Base-by-base conservation (phyloP, 176 grass and related monocot species). In the Carex pumila region DNA sequence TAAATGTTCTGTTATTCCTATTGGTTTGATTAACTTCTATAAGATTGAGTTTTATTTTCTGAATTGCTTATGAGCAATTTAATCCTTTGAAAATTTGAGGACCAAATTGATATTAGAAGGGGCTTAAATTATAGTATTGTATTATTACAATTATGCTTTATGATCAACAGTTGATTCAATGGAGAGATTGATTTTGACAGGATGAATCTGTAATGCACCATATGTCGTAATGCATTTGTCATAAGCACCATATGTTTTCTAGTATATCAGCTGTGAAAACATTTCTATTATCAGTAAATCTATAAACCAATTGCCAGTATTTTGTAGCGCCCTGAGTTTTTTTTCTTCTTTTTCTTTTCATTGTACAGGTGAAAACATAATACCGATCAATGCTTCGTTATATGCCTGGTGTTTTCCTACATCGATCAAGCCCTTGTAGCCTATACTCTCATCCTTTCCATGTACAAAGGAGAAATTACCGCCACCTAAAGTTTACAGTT, bases 331-430 rank as follows among this genome's bases (percentile, higher is more conserved):
- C 2, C 13, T 34, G 14, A 62, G 8, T 22, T 47, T 50, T 50
- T 31, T 1, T 81, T 80, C 25, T 45, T 12, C 37, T 15, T 43
- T 45, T 82, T 83, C 37, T 52, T 66, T 67, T 25, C 37, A 56
- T 63, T 61, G 7, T 66, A 83, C 62, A 83, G 81, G 61, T 68
- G 41, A 83, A 83, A 49, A 66, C 41, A 45, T 54, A 65, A 12
- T 25, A 65, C 30, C 1, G 43, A 29, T 65, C 25, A 17, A 98
- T 98, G 88, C 55, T 86, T 68, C 66, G 88, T 19, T 88, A 87
- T 84, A 85, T 92, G 18, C 56, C 74, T 64, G 21, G 85, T 43
- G 3, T 84, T 15, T 61, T 71, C 68, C 84, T 85, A 79, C 71
- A 78, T 54, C 71, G 62, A 82, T 78, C 89, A 65, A 75, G 80